Evolutionary conservation across 2,329 filamentous ascomycete species (phyloP).

Genomic region (Cyphellophora attinorum): DNA sequence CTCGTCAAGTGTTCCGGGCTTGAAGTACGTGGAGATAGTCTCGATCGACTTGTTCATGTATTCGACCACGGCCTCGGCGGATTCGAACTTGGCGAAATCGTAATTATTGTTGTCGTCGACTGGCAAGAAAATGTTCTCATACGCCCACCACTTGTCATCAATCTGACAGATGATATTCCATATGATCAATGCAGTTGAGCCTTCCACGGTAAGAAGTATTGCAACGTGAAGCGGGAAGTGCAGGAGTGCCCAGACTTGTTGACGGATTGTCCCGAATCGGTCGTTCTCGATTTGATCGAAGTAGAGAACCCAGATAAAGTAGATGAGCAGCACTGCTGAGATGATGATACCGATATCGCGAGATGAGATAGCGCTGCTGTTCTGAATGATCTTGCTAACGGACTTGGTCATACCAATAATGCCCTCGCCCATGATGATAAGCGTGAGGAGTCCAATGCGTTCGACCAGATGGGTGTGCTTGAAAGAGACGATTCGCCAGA

Average conservation of each 20-base stretch:
- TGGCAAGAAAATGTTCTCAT: too few relatives aligned
- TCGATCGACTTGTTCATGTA: too few relatives aligned
- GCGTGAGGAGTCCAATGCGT: slow-evolving; percentile 53
- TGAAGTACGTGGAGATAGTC: too few relatives aligned
- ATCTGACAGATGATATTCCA: slow-evolving; percentile 10
- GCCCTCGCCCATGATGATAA: slow-evolving; percentile 59
- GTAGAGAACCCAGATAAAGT: slow-evolving; percentile 55
- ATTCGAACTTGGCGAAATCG: too few relatives aligned
- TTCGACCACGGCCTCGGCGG: too few relatives aligned
- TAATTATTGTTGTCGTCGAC: too few relatives aligned
- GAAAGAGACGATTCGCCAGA: slow-evolving; percentile 50
- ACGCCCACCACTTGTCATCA: too few relatives aligned
- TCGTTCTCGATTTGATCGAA: slow-evolving; percentile 46
- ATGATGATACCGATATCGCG: slow-evolving; percentile 28
- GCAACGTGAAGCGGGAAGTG: slow-evolving; percentile 57
- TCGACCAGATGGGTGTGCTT: slow-evolving; percentile 54
- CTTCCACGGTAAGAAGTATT: slow-evolving; percentile 56
- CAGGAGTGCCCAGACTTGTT: slow-evolving; percentile 40
- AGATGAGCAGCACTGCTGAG: slow-evolving; percentile 23
- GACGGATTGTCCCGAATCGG: slow-evolving; percentile 44
- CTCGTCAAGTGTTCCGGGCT: too few relatives aligned
- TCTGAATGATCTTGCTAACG: slow-evolving; percentile 8
- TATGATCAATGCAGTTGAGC: slow-evolving; percentile 18
- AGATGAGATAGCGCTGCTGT: slow-evolving; percentile 21
- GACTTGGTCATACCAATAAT: slow-evolving; percentile 42